Percentiles rank a stretch among this genome's conserved stretches.
Conservation (phyloP, 805 yeast species). For the Yarrowia bubula region DNA sequence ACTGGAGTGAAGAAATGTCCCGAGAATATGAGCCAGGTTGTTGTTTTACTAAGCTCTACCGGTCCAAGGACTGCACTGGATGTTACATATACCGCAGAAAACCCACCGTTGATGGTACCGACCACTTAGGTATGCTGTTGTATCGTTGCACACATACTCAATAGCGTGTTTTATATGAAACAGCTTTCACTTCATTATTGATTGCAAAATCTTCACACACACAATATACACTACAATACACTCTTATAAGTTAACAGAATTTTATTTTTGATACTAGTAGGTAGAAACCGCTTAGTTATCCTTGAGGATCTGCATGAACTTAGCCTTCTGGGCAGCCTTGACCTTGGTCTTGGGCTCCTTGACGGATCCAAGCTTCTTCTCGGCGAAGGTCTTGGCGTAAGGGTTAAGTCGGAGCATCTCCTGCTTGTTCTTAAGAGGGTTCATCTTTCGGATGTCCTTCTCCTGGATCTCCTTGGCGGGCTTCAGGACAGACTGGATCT, state of each 20-base stretch:
- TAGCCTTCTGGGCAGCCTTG: constrained; percentile 36
- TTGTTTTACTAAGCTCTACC: too few relatives aligned
- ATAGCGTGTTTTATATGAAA: too few relatives aligned
- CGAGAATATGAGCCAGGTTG: too few relatives aligned
- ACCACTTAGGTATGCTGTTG: too few relatives aligned
- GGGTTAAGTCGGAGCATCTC: constrained; percentile 98
- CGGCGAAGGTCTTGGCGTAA: constrained; percentile 95
- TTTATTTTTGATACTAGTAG: background rate
- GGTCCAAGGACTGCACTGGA: too few relatives aligned
- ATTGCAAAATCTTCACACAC: background rate
- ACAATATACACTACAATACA: background rate
- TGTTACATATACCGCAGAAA: too few relatives aligned
- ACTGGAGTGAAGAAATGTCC: too few relatives aligned
- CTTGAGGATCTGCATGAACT: constrained; percentile 27
- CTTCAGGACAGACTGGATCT: constrained; percentile 95
- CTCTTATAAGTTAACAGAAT: background rate
- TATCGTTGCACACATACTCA: too few relatives aligned
- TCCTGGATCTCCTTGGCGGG: constrained; percentile 93
- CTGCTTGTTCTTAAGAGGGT: constrained; percentile 99
- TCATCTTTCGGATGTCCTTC: constrained; percentile 98
- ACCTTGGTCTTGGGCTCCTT: constrained; percentile 63
- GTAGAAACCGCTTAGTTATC: constrained; percentile 1
- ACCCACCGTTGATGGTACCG: too few relatives aligned
- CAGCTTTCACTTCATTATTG: too few relatives aligned
- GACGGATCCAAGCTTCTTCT: constrained; percentile 82